Conservation (phyloP, 345 rosid genomes). For the Eucalyptus regnans region DNA sequence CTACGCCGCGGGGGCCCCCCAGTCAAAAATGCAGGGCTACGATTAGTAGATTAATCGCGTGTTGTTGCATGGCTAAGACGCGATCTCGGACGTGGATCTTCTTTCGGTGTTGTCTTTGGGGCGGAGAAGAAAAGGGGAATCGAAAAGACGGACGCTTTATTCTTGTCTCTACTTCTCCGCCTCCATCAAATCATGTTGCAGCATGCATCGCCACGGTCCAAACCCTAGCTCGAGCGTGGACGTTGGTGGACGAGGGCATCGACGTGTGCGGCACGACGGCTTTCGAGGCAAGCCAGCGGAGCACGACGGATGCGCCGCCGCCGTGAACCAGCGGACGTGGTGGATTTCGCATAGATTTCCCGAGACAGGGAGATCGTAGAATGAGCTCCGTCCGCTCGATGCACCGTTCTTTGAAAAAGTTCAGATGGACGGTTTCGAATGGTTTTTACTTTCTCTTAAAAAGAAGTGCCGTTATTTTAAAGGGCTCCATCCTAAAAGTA, state of each 20-base stretch:
- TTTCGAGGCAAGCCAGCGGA: neutral
- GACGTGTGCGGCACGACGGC: neutral
- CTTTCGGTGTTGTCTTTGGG: neutral
- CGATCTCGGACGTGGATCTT: neutral
- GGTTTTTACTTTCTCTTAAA: too few species aligned
- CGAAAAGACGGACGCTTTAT: neutral
- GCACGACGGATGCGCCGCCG: neutral
- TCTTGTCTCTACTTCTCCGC: neutral
- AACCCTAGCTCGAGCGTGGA: neutral
- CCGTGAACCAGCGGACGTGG: neutral
- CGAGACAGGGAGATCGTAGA: neutral
- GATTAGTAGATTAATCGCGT: neutral
- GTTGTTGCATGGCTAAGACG: neutral
- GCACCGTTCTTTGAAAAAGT: neutral
- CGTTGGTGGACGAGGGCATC: neutral
- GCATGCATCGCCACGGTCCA: neutral
- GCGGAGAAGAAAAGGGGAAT: neutral
- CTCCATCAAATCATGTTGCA: neutral
- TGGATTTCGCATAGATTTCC: too few species aligned
- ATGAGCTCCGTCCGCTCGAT: neutral
- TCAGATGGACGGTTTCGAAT: neutral
- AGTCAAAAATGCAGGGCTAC: neutral
- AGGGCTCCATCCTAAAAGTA: neutral
- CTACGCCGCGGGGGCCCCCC: neutral
- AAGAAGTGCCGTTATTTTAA: neutral